Evolutionary conservation across 1,284 basidiomycete species (phyloP), one percentile per base, ranked within the genome.

Genomic region (Cerioporus squamosus): DNA sequence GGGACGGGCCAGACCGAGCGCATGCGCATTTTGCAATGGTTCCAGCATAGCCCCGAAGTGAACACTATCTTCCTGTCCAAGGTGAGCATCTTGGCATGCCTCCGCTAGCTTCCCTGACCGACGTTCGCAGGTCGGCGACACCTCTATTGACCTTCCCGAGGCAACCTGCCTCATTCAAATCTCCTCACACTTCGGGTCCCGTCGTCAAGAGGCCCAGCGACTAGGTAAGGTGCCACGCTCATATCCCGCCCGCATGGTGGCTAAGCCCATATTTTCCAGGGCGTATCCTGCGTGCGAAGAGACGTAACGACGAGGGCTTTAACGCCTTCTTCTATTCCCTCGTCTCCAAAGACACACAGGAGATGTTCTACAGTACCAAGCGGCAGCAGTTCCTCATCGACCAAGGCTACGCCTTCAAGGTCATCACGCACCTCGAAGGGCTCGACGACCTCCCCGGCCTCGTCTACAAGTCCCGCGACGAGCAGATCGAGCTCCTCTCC

Each of bases 321-420:
- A 99, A 99, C 67, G 97, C 97, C 14, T 99, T 99, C 78, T 99
- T 99, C 79, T 99, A 99, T 76, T 98, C 95, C 33, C 85, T 99
- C 29, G 97, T 99, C 44, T 97, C 95, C 39, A 98, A 97, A 74
- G 97, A 99, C 77, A 99, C 97, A 0, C 94, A 97, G 70, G 97
- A 99, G 77, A 99, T 99, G 95, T 99, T 91, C 77, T 99, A 98
- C 81, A 97, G 94, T 71, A 98, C 97, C 14, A 99, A 99, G 77
- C 88, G 97, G 20, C 97, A 99, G 74, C 95, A 98, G 69, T 99
- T 99, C 79, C 80, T 99, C 65, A 97, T 99, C 69, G 97, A 99
- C 75, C 92, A 98, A 77, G 96, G 96, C 1, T 99, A 99, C 76
- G 93, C 96, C 1, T 99, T 99, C 86, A 98, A 98, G 74, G 97